phyloP scores from a whole-genome alignment of 2,329 filamentous ascomycete species.

The Penicillium rolfsii region DNA sequence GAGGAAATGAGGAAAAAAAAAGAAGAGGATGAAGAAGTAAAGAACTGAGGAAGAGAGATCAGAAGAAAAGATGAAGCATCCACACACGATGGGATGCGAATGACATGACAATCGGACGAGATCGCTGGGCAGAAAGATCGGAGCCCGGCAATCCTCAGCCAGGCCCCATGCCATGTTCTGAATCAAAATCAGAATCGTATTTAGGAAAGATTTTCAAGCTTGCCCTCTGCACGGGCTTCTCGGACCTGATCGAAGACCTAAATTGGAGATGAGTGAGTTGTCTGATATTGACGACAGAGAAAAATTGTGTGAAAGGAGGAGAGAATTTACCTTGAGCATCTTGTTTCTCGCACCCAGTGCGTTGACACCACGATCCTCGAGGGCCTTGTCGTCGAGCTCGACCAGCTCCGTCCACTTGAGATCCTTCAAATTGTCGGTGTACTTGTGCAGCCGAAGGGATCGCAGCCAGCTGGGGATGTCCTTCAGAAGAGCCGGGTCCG shows the following conservation, averaged over 20 bases:
- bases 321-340: constrained; percentile 80
- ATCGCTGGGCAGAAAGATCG: constrained; percentile 23
- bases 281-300: background rate
- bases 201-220: constrained; percentile 54
- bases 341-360: constrained; percentile 92
- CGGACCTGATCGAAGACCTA: constrained; percentile 94
- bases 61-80: constrained; percentile 15
- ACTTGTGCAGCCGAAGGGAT: constrained; percentile 94
- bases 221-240: constrained; percentile 75
- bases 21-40: constrained; percentile 8
- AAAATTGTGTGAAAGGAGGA: background rate
- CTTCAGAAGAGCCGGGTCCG: constrained; percentile 83
- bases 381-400: constrained; percentile 86
- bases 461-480: constrained; percentile 96
- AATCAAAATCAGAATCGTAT: constrained; percentile 15
- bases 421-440: constrained; percentile 97
- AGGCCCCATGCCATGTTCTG: constrained; percentile 15
- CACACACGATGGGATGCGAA: constrained; percentile 21
- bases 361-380: constrained; percentile 92
- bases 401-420: constrained; percentile 94
- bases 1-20: constrained; percentile 12
- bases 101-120: constrained; percentile 23
- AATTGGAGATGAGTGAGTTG: constrained; percentile 33
- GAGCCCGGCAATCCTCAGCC: constrained; percentile 1
- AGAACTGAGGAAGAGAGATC: constrained; percentile 10